Percentiles rank a stretch among this genome's conserved stretches.
Conservation (phyloP, 106 monocot genomes). For the Platanthera guangdongensis region DNA sequence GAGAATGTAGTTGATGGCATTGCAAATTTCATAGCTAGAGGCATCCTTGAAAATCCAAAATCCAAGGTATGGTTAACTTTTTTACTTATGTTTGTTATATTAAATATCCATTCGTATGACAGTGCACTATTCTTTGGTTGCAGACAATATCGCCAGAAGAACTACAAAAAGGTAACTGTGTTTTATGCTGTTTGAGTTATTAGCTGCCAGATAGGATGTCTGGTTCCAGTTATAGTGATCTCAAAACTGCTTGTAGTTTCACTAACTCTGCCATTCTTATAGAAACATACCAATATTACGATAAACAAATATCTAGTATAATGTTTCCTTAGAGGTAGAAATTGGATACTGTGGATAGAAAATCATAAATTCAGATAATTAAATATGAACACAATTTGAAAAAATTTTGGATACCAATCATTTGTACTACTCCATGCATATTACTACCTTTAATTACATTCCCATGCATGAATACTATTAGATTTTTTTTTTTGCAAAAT, state of each 20-base stretch:
- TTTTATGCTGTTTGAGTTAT: constrained; percentile 1
- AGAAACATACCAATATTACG: not conserved
- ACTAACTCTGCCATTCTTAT: not conserved
- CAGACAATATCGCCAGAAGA: constrained; percentile 61
- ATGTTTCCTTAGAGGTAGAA: not conserved
- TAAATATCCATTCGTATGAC: constrained; percentile 11
- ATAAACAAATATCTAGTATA: not conserved
- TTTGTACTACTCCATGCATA: no score
- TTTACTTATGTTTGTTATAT: constrained; percentile 5
- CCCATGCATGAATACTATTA: no score
- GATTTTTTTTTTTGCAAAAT: no score
- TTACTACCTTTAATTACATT: no score
- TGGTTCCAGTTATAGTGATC: not conserved
- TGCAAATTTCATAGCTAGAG: constrained; percentile 76
- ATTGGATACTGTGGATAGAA: no score
- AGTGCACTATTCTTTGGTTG: constrained; percentile 2
- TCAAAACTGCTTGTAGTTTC: not conserved
- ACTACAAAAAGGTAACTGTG: constrained; percentile 55
- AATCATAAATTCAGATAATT: no score
- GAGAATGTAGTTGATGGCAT: constrained; percentile 87
- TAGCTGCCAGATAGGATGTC: not conserved
- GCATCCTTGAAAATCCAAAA: constrained; percentile 80
- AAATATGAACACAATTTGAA: no score
- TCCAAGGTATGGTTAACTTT: constrained; percentile 49
- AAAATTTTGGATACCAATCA: no score